Evolutionary conservation across 192 early-diverging fungal species (phyloP).

Genomic region (Umbelopsis sp.): DNA sequence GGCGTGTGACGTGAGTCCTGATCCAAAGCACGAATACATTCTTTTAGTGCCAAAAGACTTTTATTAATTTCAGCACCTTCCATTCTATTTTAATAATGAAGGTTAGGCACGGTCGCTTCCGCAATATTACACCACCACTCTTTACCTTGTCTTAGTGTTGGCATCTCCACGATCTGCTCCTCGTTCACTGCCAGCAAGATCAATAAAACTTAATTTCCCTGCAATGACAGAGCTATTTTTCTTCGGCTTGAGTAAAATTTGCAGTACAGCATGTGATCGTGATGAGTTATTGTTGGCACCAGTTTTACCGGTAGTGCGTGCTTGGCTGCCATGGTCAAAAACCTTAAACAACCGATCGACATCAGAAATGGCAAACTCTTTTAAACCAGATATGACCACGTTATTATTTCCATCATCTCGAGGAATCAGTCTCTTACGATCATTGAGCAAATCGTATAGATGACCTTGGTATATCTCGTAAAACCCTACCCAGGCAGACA

Average conservation of each 20-base stretch:
- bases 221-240: constrained; percentile 55
- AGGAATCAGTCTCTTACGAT: constrained; percentile 85
- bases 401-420: constrained; percentile 96
- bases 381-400: constrained; percentile 85
- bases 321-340: constrained; percentile 88
- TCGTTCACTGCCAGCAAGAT: constrained; percentile 95
- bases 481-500: constrained; percentile 85
- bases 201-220: constrained; percentile 95
- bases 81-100: constrained; percentile 64
- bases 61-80: constrained; percentile 99
- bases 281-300: constrained; percentile 95
- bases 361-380: constrained; percentile 81
- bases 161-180: constrained; percentile 94
- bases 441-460: constrained; percentile 90
- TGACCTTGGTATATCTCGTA: constrained; percentile 98
- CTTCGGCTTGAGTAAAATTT: constrained; percentile 83
- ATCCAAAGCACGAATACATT: constrained; percentile 95
- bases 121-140: background rate
- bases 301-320: constrained; percentile 89
- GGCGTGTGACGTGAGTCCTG: constrained; percentile 93
- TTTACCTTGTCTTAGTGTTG: constrained; percentile 83
- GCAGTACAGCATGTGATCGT: constrained; percentile 95
- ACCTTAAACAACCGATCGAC: constrained; percentile 85
- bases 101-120: background rate
- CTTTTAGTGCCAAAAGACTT: constrained; percentile 92